Evolutionary conservation across 176 grass and related monocot genomes (phyloP).

Genomic region (Oryza glaberrima): DNA sequence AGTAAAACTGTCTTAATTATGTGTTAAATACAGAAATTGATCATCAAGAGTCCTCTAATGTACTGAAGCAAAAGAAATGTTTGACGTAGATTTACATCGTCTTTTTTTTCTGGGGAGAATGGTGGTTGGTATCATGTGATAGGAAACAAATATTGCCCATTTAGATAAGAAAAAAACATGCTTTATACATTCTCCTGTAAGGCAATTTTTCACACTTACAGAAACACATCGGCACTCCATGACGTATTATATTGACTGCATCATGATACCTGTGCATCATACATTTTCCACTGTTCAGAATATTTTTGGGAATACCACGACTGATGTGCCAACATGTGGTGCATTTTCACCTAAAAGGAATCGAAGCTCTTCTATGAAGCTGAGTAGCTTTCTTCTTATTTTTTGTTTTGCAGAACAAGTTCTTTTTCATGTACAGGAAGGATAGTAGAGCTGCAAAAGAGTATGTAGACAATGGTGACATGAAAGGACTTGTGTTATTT

Average conservation of each 20-base stretch:
- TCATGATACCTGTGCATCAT: not conserved
- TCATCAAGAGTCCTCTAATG: not conserved
- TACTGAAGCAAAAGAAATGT: not conserved
- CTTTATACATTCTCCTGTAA: not conserved
- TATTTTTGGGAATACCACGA: not conserved
- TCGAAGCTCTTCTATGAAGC: not conserved
- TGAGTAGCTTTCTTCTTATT: conserved; percentile 28
- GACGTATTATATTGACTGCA: not conserved
- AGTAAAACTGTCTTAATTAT: not conserved
- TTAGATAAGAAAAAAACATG: not conserved
- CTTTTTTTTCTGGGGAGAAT: not conserved
- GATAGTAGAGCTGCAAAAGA: conserved; percentile 33
- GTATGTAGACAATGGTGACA: conserved; percentile 31
- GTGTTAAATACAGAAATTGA: not conserved
- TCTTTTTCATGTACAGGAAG: conserved; percentile 71
- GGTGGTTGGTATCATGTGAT: not conserved
- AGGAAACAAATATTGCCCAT: not conserved
- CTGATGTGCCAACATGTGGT: not conserved
- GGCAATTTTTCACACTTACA: not conserved
- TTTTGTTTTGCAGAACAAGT: conserved; percentile 72
- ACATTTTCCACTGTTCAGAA: not conserved
- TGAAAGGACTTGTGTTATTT: conserved; percentile 46
- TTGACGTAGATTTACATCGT: not conserved
- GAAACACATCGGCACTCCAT: not conserved
- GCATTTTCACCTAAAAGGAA: not conserved